These are phyloP conservation scores for Funneliformis caledonium DNA, from an alignment of 371 early-diverging fungal genomes.

Conservation along the genomic window DNA sequence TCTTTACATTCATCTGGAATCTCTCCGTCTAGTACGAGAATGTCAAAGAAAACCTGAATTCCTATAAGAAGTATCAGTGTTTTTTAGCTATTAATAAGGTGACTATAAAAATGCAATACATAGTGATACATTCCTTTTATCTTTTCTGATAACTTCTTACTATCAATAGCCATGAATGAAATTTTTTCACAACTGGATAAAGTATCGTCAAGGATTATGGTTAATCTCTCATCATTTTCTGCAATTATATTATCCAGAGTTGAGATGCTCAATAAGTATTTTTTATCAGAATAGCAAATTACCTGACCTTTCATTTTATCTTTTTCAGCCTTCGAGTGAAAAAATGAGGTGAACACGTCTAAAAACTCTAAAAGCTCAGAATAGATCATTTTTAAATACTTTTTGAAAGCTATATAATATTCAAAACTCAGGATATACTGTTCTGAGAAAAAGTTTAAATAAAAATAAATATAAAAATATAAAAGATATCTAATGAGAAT, in stretches of 20 bases:
- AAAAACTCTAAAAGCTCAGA: too few species aligned
- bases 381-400: too few species aligned
- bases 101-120: conserved; percentile 4
- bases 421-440: too few species aligned
- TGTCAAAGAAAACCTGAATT: conserved; percentile 27
- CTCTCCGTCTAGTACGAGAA: neutral
- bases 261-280: neutral
- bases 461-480: too few species aligned
- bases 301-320: neutral
- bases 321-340: too few species aligned
- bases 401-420: too few species aligned
- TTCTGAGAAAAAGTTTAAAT: too few species aligned
- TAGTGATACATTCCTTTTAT: conserved; percentile 12
- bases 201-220: neutral
- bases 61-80: neutral
- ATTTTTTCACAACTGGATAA: conserved; percentile 10
- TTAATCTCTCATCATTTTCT: neutral
- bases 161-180: conserved; percentile 21
- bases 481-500: too few species aligned
- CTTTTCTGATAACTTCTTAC: neutral
- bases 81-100: conserved; percentile 5
- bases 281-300: neutral
- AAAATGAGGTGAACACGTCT: too few species aligned
- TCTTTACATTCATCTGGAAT: neutral
- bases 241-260: neutral